Conservation (phyloP, 2,329 filamentous ascomycete species). For the Sordariomycetes sp. region DNA sequence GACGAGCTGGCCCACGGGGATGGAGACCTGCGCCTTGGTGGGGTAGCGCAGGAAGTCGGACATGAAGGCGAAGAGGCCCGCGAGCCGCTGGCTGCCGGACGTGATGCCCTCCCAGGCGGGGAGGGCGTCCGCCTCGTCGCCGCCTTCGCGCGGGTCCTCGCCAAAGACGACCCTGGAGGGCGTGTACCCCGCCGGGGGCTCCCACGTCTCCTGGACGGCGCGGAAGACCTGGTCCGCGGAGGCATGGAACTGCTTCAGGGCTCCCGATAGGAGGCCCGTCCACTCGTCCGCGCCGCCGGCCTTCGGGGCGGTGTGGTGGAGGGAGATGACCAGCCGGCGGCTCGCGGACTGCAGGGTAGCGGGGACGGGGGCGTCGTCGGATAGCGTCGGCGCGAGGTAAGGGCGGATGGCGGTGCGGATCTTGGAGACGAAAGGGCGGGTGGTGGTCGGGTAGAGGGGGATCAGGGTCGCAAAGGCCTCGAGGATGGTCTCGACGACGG, state of each 20-base stretch:
- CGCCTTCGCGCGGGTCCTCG: slow-evolving; percentile 31
- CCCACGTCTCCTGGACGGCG: slow-evolving; percentile 69
- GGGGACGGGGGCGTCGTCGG: slow-evolving; percentile 33
- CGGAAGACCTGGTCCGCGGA: slow-evolving; percentile 69
- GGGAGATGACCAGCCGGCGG: slow-evolving; percentile 51
- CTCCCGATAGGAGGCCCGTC: slow-evolving; percentile 48
- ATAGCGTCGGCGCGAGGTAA: slow-evolving; percentile 52
- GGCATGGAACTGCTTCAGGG: slow-evolving; percentile 52
- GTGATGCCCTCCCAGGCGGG: slow-evolving; percentile 62
- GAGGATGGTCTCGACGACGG: slow-evolving; percentile 53
- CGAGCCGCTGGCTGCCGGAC: slow-evolving; percentile 56
- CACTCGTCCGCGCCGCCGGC: slow-evolving; percentile 67
- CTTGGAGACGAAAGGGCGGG: slow-evolving; percentile 62
- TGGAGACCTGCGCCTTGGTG: slow-evolving; percentile 50
- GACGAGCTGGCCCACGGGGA: slow-evolving; percentile 54
- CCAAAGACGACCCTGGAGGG: slow-evolving; percentile 28
- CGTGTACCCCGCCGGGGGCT: slow-evolving; percentile 44
- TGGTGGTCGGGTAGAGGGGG: slow-evolving; percentile 70
- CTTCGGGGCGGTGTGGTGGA: slow-evolving; percentile 74
- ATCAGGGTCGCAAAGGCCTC: slow-evolving; percentile 60
- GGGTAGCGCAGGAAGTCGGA: slow-evolving; percentile 47
- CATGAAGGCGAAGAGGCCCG: slow-evolving; percentile 52
- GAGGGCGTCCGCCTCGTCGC: slow-evolving; percentile 33
- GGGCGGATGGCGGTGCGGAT: slow-evolving; percentile 46
- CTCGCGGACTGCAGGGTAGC: slow-evolving; percentile 41